Conservation (phyloP, 2,329 filamentous ascomycete species). For the Ceratocystis harringtonii region DNA sequence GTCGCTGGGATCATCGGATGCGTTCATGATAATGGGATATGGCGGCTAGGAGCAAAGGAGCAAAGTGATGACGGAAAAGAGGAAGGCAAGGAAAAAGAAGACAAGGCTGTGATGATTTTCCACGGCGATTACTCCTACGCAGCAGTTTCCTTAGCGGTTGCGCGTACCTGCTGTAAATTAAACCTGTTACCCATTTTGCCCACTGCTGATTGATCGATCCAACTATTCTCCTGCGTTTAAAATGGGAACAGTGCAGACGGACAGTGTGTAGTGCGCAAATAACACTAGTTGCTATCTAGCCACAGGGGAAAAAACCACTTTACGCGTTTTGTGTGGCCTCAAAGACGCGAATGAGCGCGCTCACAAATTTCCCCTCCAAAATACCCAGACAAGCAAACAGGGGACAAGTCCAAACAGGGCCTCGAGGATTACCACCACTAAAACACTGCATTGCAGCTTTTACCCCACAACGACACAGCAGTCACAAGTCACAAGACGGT, state of each 20-base stretch:
- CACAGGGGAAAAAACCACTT: conserved; percentile 22
- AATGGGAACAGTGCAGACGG: neutral
- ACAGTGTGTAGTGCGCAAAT: neutral
- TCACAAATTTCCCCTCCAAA: conserved; percentile 15
- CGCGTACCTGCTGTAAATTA: neutral
- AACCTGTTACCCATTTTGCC: neutral
- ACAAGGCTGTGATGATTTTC: neutral
- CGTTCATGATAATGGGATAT: neutral
- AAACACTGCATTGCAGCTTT: neutral
- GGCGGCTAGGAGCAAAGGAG: neutral
- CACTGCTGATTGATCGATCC: no score
- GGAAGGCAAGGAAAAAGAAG: neutral
- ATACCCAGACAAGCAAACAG: neutral
- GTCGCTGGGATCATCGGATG: conserved; percentile 1
- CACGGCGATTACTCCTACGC: neutral
- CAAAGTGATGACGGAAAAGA: conserved; percentile 2
- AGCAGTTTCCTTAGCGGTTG: neutral
- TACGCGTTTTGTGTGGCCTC: conserved; percentile 23
- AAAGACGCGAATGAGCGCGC: conserved; percentile 9
- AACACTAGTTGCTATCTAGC: neutral
- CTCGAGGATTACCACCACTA: neutral
- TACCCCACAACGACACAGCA: neutral
- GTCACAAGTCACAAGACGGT: neutral
- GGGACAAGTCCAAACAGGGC: neutral
- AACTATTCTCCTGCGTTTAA: neutral